Conservation (phyloP, 805 yeast species). For the Candida silvicultrix region DNA sequence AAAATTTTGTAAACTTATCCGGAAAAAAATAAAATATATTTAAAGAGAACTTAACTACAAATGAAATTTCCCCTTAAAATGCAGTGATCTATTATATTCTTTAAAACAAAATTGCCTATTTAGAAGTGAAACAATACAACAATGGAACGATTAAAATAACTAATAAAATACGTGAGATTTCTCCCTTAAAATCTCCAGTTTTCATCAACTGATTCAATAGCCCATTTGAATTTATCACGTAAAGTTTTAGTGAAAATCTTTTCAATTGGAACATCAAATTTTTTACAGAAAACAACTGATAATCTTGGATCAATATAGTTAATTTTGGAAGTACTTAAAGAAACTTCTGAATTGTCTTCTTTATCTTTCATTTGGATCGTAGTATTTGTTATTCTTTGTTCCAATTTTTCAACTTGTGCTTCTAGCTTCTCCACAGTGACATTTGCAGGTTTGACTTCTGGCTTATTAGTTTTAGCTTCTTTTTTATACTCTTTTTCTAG, state of each 20-base stretch:
- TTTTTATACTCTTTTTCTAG: constrained; percentile 40
- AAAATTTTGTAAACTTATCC: too few species aligned
- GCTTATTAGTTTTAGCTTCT: constrained; percentile 55
- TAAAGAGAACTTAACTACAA: too few species aligned
- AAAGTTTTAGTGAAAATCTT: constrained; percentile 86
- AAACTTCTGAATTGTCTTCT: constrained; percentile 91
- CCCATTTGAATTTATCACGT: constrained; percentile 93
- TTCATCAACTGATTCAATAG: constrained; percentile 83
- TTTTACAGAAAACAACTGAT: constrained; percentile 83
- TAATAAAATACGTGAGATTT: too few species aligned
- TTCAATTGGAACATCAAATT: constrained; percentile 83
- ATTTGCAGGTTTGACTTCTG: constrained; percentile 39
- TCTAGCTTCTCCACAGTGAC: constrained; percentile 60
- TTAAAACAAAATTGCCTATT: too few species aligned
- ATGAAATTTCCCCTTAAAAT: too few species aligned
- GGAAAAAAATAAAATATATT: too few species aligned
- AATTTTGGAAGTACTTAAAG: constrained; percentile 87
- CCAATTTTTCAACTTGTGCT: constrained; percentile 64
- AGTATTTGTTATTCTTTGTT: constrained; percentile 62
- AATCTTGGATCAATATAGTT: constrained; percentile 94
- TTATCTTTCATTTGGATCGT: constrained; percentile 79
- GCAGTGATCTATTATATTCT: too few species aligned
- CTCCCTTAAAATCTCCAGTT: constrained; percentile 86
- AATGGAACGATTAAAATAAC: too few species aligned
- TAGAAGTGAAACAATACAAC: too few species aligned